Evolutionary conservation across 352 stramenopile genomes (phyloP).

Genomic region (Phytophthora hibernalis): DNA sequence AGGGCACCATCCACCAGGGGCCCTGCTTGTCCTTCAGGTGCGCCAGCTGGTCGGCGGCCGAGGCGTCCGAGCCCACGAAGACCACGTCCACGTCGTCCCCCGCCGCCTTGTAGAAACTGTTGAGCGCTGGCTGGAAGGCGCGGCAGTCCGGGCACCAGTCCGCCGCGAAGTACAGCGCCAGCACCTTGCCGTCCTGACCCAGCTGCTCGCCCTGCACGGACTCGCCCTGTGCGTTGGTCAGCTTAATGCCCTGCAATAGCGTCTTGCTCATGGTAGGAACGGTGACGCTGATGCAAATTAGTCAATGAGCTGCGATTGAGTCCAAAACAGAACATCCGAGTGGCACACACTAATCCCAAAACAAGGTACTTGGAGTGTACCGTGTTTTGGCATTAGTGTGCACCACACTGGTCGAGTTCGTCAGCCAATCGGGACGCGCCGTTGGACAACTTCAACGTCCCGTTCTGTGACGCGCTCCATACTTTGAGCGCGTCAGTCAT

Average conservation of each 20-base stretch:
- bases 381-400: not conserved
- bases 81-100: constrained; percentile 73
- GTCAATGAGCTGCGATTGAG: constrained; percentile 19
- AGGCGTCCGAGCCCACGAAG: constrained; percentile 80
- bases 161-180: constrained; percentile 84
- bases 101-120: constrained; percentile 69
- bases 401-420: constrained; percentile 1
- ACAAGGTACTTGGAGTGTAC: not conserved
- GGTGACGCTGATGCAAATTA: constrained; percentile 3
- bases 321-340: constrained; percentile 1
- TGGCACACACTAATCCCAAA: constrained; percentile 4
- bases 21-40: constrained; percentile 82
- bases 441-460: constrained; percentile 20
- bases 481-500: constrained; percentile 1
- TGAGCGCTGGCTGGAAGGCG: constrained; percentile 78
- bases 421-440: constrained; percentile 15
- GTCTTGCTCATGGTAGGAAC: constrained; percentile 43
- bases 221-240: constrained; percentile 66
- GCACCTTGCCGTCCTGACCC: constrained; percentile 52
- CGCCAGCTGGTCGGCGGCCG: constrained; percentile 56
- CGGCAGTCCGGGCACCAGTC: constrained; percentile 89
- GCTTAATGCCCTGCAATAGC: constrained; percentile 59
- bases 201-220: constrained; percentile 50
- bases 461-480: not conserved
- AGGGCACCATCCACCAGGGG: constrained; percentile 80